Base-by-base conservation (phyloP, 768 basidiomycete species). In the Hericium alpestre region DNA sequence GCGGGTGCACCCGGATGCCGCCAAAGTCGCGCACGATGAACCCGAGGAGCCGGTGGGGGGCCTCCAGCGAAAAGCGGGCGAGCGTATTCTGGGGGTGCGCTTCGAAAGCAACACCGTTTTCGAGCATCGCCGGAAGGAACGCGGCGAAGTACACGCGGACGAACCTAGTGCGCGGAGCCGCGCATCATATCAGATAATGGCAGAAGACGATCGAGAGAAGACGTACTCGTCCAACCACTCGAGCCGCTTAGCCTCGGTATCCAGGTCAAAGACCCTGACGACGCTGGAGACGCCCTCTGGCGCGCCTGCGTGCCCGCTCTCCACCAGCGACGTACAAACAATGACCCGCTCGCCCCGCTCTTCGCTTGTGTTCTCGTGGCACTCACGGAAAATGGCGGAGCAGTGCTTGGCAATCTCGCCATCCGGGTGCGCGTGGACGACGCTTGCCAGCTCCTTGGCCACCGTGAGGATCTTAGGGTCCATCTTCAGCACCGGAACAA, bases 11-110 rank as follows among this genome's bases (percentile, higher is more conserved):
- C 10, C 77, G 75, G 38, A 83, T 64, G 1, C 81, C 80, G 22
- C 80, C 80, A 65, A 81, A 81, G 58, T 83, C 81, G 23, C 80
- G 76, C 32, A 83, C 73, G 58, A 81, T 72, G 66, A 83, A 81
- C 0, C 79, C 80, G 38, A 72, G 74, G 3, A 81, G 64, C 53
- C 76, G 74, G 54, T 77, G 76, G 4, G 79, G 60, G 12, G 52
- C 76, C 23, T 69, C 58, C 4, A 76, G 59, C 57, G 78, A 74
- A 59, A 81, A 82, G 1, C 79, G 74, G 6, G 79, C 79, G 8
- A 83, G 68, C 58, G 79, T 80, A 59, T 83, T 82, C 65, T 83
- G 81, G 1, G 79, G 79, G 62, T 83, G 81, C 51, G 75, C 78
- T 64, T 83, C 80, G 61, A 83, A 81, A 1, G 76, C 79, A 4